phyloP scores from a whole-genome alignment of 2,329 filamentous ascomycete species.

The Reticulascus tulasneorum region DNA sequence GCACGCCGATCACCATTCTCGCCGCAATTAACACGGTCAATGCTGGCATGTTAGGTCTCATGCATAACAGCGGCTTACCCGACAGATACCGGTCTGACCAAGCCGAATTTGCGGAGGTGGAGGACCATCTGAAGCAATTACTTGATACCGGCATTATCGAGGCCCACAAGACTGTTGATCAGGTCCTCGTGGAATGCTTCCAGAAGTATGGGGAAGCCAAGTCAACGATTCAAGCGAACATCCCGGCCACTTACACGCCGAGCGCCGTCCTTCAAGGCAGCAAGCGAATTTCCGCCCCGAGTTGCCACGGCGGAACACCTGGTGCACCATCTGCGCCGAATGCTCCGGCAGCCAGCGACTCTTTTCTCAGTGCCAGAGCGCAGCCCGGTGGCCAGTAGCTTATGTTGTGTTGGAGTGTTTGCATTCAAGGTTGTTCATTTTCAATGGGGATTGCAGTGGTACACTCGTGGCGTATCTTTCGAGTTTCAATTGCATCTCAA shows the following conservation, averaged over 20 bases:
- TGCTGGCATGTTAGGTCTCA: slow-evolving; percentile 45
- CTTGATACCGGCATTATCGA: slow-evolving; percentile 44
- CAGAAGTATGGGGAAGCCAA: slow-evolving; percentile 41
- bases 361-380: too few species aligned
- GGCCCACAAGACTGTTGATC: slow-evolving; percentile 36
- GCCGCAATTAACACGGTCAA: slow-evolving; percentile 47
- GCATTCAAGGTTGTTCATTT: too few species aligned
- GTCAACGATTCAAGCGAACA: slow-evolving; percentile 42
- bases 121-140: slow-evolving; percentile 46
- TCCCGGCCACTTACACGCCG: slow-evolving; percentile 36
- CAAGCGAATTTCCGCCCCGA: slow-evolving; percentile 3
- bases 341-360: too few species aligned
- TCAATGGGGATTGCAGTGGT: too few species aligned
- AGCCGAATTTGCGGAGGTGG: slow-evolving; percentile 44
- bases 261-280: slow-evolving; percentile 8
- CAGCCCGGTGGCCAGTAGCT: too few species aligned
- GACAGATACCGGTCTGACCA: slow-evolving; percentile 47
- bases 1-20: slow-evolving; percentile 40
- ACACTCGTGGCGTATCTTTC: too few species aligned
- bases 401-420: too few species aligned
- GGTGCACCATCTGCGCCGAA: too few species aligned
- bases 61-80: slow-evolving; percentile 52
- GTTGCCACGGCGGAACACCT: too few species aligned
- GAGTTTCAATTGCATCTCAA: too few species aligned
- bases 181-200: slow-evolving; percentile 45